Conservation (phyloP, 495 filamentous ascomycete genomes). For the Entonaema liquescens region DNA sequence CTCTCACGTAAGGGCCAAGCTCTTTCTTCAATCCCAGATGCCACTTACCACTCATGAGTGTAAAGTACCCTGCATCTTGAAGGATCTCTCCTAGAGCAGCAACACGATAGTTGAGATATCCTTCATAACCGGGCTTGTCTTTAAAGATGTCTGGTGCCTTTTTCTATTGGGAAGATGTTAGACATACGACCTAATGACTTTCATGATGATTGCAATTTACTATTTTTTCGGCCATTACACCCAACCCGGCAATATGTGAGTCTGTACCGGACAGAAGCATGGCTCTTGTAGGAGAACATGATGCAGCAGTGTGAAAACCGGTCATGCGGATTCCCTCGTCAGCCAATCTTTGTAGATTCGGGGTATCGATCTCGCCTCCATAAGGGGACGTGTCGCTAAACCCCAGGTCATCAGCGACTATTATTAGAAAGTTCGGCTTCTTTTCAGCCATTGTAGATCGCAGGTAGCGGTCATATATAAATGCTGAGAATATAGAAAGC, state of each 20-base stretch:
- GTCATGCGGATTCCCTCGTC: conserved; percentile 65
- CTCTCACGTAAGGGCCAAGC: conserved; percentile 50
- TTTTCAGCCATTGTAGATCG: conserved; percentile 31
- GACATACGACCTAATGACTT: not conserved
- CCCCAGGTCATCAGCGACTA: conserved; percentile 70
- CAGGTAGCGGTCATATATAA: conserved; percentile 19
- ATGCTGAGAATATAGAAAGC: conserved; percentile 28
- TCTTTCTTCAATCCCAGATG: conserved; percentile 55
- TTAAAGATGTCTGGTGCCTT: conserved; percentile 45
- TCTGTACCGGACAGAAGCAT: conserved; percentile 66
- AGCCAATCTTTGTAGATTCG: conserved; percentile 65
- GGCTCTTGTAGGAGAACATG: conserved; percentile 67
- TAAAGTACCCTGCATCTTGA: conserved; percentile 67
- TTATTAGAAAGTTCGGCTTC: conserved; percentile 63
- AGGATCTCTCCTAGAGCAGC: conserved; percentile 67
- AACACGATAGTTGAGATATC: conserved; percentile 68
- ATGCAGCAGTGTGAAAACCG: conserved; percentile 67
- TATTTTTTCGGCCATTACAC: conserved; percentile 52
- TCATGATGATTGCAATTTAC: conserved; percentile 27
- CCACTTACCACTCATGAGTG: conserved; percentile 71
- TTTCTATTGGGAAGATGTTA: conserved; percentile 28
- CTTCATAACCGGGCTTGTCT: conserved; percentile 68
- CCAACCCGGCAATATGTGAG: conserved; percentile 57
- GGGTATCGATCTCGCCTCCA: conserved; percentile 69
- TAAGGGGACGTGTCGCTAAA: conserved; percentile 69